Evolutionary conservation across 1,284 basidiomycete species (phyloP), one percentile per base, ranked within the genome.

Genomic region (Tilletia walkeri): DNA sequence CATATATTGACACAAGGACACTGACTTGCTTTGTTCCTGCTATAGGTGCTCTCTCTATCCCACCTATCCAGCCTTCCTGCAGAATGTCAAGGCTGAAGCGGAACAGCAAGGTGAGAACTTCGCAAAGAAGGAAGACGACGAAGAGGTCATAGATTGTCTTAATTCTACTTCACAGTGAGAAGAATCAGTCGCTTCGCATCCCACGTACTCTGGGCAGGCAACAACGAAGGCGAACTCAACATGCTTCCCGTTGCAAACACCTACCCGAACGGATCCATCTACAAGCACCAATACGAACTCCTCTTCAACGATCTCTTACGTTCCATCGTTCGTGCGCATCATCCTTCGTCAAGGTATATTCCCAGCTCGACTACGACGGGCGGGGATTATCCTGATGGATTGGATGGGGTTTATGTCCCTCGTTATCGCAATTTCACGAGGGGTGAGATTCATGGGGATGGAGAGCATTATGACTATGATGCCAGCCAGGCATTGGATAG

Each of bases 281-380:
- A 73, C 69, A 50, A 70, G 20, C 18, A 14, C 14, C 70, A 72
- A 4, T 79, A 79, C 67, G 72, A 79, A 48, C 16, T 38, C 1
- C 54, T 79, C 56, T 79, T 79, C 59, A 86, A 88, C 79, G 86
- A 88, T 61, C 88, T 88, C 74, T 78, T 90, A 39, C 85, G 88
- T 47, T 85, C 86, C 39, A 84, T 88, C 18, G 86, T 88, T 2
- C 80, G 85, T 14, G 86, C 86, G 3, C 87, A 88, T 72, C 87
- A 87, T 7, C 85, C 84, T 34, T 88, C 88, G n/a, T 86, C 89
- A 4, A 85, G 88, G 12, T 90, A 89, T 74, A 88, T 88, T 0
- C 88, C 89, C 70, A 89, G 88, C 70, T 89, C 88, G 0, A 89
- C 88, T 0, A 76, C 75, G 2, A 72, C 73, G 14, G 88, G 89